phyloP scores from a whole-genome alignment of 2,329 filamentous ascomycete genomes.

The Diplodia mutila region DNA sequence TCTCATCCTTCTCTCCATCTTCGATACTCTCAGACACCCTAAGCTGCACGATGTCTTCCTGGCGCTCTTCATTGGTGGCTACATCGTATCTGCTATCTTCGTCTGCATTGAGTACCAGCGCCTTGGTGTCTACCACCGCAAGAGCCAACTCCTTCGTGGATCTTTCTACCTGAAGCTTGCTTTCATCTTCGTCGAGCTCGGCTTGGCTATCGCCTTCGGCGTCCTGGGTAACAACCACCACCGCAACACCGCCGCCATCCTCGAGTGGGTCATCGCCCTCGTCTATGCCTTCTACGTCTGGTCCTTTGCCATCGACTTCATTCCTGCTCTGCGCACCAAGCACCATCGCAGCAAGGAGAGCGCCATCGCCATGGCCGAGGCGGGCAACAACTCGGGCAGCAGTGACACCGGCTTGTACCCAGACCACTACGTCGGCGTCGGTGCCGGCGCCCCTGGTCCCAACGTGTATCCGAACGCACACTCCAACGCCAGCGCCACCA shows the following conservation, averaged over 20 bases:
- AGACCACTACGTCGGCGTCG: slow-evolving; percentile 2
- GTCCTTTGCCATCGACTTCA: slow-evolving; percentile 84
- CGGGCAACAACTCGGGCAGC: neutral
- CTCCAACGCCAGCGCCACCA: slow-evolving; percentile 11
- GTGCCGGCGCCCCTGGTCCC: slow-evolving; percentile 4
- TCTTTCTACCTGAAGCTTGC: slow-evolving; percentile 87
- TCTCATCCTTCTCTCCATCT: slow-evolving; percentile 80
- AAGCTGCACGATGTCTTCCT: slow-evolving; percentile 76
- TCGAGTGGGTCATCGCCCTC: slow-evolving; percentile 81
- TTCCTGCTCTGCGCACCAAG: slow-evolving; percentile 72
- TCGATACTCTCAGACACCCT: slow-evolving; percentile 75
- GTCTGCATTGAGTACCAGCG: slow-evolving; percentile 90
- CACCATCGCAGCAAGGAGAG: slow-evolving; percentile 44
- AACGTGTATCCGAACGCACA: slow-evolving; percentile 22
- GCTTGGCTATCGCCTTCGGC: slow-evolving; percentile 74
- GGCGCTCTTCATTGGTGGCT: slow-evolving; percentile 80
- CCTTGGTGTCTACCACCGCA: slow-evolving; percentile 76
- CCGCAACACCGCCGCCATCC: slow-evolving; percentile 71
- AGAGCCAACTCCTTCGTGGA: slow-evolving; percentile 71
- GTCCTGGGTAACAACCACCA: slow-evolving; percentile 54
- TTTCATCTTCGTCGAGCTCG: slow-evolving; percentile 81
- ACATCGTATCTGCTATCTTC: slow-evolving; percentile 82
- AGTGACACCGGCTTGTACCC: slow-evolving; percentile 18
- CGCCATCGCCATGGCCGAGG: slow-evolving; percentile 37
- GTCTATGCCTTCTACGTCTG: slow-evolving; percentile 88